These are phyloP conservation scores for Sporothrix protearum DNA, from an alignment of 2,329 filamentous ascomycete species.

Conservation along the genomic window DNA sequence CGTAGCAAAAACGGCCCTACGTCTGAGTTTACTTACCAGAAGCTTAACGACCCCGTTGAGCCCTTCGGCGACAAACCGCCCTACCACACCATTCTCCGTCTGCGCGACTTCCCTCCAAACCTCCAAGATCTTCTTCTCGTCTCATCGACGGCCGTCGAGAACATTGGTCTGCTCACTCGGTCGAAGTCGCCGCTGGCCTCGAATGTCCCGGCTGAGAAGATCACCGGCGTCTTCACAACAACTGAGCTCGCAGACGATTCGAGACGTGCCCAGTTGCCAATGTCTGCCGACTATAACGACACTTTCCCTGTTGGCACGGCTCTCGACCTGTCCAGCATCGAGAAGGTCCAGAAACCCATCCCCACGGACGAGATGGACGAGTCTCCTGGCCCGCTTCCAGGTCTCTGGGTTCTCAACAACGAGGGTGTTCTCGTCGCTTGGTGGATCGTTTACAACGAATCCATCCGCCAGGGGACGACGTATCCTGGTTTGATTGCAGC, in stretches of 20 bases:
- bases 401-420: constrained; percentile 79
- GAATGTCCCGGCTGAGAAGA: constrained; percentile 55
- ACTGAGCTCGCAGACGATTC: constrained; percentile 71
- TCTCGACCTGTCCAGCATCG: constrained; percentile 78
- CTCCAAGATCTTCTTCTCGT: constrained; percentile 79
- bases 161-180: constrained; percentile 74
- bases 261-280: constrained; percentile 69
- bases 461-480: constrained; percentile 67
- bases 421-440: constrained; percentile 81
- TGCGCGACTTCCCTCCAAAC: constrained; percentile 76
- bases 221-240: constrained; percentile 67
- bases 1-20: constrained; percentile 53
- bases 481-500: constrained; percentile 66
- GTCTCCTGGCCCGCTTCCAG: constrained; percentile 76
- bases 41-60: constrained; percentile 68
- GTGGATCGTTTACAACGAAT: constrained; percentile 90
- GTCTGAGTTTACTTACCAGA: constrained; percentile 66
- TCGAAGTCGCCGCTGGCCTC: constrained; percentile 64
- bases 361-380: constrained; percentile 72
- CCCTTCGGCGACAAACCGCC: constrained; percentile 66
- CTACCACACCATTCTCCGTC: constrained; percentile 71
- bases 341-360: constrained; percentile 75
- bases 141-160: constrained; percentile 72
- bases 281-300: constrained; percentile 63
- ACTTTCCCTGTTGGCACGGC: constrained; percentile 75